Conservation (phyloP, 225 moss, liverwort and hornwort genomes). For the Physcomitrium patens region DNA sequence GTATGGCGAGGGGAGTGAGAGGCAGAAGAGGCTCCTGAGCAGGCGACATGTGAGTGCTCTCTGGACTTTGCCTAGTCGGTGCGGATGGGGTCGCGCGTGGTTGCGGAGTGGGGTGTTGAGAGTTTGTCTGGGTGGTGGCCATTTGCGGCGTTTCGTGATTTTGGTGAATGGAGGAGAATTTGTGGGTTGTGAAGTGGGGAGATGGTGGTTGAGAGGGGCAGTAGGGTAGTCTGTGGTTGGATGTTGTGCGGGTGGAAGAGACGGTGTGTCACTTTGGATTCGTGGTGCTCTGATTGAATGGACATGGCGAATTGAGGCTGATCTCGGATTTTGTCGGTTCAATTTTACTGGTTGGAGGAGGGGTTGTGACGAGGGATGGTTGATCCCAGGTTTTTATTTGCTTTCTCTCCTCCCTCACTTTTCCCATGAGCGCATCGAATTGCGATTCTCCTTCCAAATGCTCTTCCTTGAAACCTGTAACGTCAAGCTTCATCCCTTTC, state of each 20-base stretch:
- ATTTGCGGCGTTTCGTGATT: neutral
- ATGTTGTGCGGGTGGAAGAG: neutral
- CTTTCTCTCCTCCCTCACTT: neutral
- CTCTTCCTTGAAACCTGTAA: no score
- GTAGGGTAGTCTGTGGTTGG: neutral
- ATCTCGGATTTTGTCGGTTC: slow-evolving; percentile 33
- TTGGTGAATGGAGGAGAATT: slow-evolving; percentile 22
- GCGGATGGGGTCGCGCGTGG: neutral
- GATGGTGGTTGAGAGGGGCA: neutral
- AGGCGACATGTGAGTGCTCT: slow-evolving; percentile 34
- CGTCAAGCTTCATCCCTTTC: neutral
- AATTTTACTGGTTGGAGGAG: neutral
- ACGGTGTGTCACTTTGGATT: slow-evolving; percentile 3
- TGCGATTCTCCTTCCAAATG: neutral
- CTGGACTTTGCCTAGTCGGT: neutral
- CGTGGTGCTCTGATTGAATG: neutral
- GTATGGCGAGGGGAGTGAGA: slow-evolving; percentile 24
- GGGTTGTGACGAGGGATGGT: slow-evolving; percentile 20
- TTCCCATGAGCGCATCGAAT: neutral
- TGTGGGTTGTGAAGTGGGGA: neutral
- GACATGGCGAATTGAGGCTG: neutral
- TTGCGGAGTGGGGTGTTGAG: neutral
- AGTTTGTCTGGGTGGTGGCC: neutral
- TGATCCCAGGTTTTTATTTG: neutral
- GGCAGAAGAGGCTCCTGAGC: slow-evolving; percentile 36